Base-by-base conservation (phyloP, 2,329 filamentous ascomycete species). In the Corniculantispora saksenae region DNA sequence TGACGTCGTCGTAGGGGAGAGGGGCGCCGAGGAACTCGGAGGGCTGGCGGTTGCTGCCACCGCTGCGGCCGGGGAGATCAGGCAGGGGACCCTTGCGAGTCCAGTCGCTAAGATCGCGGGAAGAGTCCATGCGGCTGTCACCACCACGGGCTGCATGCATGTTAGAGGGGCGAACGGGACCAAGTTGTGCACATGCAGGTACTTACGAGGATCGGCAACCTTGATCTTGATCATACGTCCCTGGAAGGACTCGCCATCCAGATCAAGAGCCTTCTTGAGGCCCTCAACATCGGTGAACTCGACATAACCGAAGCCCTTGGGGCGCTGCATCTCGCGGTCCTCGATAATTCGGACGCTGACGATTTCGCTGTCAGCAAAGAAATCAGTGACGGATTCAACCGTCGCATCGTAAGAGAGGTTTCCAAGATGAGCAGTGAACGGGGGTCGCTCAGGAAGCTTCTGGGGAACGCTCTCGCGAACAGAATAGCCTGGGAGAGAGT, bases 221-320 rank as follows among this genome's bases (percentile, higher is more conserved):
- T 94, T 97, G 76, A 98, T 90, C 77, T 93, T 89, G 77, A 99
- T 93, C 75, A 89, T 91, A 71, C 95, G 90, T 71, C 93, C 93
- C 77, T 96, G 91, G 78, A 98, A 94, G 66, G 87, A 89, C 67
- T 88, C 84, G 72, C 93, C 92, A 73, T 94, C 94, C 68, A 95
- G 86, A 66, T 89, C 87, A 69, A 99, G 86, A 64, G 95, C 95
- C 80, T 93, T 91, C 83, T 97, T 96, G 74, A 99, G 83, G 66
- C 94, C 94, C 58, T 98, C 94, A 53, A 95, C 82, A 60, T 88
- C 90, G 70, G 85, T 88, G 74, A 99, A 99, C 79, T 99, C 95
- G 70, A 97, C 94, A 77, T 99, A 99, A 67, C 94, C 95, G 74
- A 99, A 99, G 57, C 95, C 95, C 84, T 99, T 99, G 70, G 95